Evolutionary conservation across 345 rosid species (phyloP), one percentile per base, ranked within the genome.

Genomic region (Litchi chinensis): DNA sequence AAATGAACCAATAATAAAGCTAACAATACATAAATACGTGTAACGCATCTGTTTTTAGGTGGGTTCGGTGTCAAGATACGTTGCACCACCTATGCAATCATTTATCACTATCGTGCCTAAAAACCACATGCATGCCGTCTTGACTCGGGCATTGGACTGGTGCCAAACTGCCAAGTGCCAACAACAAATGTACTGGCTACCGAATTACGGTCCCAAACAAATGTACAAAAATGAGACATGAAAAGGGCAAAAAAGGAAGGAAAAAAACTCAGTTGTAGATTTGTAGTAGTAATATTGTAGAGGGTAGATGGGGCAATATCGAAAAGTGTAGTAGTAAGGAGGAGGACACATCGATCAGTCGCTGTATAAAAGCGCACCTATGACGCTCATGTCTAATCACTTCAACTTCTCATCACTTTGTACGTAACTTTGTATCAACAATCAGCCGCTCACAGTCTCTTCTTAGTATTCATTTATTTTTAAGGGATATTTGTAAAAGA

Each of bases 61-160:
- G 44, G 19, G 46, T 64, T 64, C 6, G 26, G 65, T 65, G 62
- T 32, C 60, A 63, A 75, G 77, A 75, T 64, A 41, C 77, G 24
- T 64, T 65, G 50, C 6, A 75, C 71, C 46, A 21, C 71, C 6
- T 28, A 24, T 13, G 5, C 3, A 16, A 28, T 40, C 6, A 28
- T 28, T 28, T 28, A 64, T 44, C 28, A n/a, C n/a, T 65, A 6
- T n/a, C 19, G 9, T 62, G 68, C 70, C n/a, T 21, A 5, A 32
- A 66, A 66, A 32, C 41, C 68, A 65, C 37, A 32, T 32, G 37
- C 68, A 28, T 32, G 68, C 21, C 68, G 11, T 13, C 41, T 65
- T 65, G 68, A 65, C 43, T 32, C 1, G 5, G 18, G 18, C 18
- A 50, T 16, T 12, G 5, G 56, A 50, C 56, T 3, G 5, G 18